phyloP scores from a whole-genome alignment of 345 rosid genomes.

The Syzygium oleosum region DNA sequence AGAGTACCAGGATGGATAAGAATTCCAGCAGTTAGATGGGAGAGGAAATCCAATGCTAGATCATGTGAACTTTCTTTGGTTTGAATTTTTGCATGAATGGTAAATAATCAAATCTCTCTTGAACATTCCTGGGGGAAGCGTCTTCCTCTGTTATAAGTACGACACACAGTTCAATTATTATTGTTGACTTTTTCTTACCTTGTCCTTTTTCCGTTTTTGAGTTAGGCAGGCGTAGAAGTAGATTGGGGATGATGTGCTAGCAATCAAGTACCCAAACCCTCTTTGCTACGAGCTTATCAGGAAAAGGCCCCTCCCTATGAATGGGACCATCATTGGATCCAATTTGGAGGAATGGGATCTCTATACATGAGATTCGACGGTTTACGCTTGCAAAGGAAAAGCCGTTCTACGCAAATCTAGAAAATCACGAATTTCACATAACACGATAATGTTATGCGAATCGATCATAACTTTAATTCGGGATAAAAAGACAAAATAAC shows the following conservation, averaged over 20 bases:
- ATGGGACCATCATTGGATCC: background rate
- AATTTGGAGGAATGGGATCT: background rate
- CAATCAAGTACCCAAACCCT: background rate
- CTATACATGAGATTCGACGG: background rate
- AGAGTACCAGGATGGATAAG: background rate
- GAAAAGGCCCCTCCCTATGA: background rate
- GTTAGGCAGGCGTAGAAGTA: background rate
- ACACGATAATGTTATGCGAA: background rate
- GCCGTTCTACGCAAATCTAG: background rate
- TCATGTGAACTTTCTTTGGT: background rate
- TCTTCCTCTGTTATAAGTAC: background rate
- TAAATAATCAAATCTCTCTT: background rate
- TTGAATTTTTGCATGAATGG: background rate
- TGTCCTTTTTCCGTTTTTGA: background rate
- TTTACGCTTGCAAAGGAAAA: background rate
- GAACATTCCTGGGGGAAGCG: background rate
- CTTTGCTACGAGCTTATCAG: background rate
- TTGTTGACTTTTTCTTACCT: background rate
- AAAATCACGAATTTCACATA: background rate
- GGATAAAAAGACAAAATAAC: background rate
- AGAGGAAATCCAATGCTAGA: background rate
- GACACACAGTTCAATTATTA: too few species aligned
- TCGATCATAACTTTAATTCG: background rate
- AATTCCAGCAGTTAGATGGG: background rate
- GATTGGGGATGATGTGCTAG: background rate